Percentiles rank a stretch among this genome's conserved stretches.
Evolutionary conservation across 345 rosid species (phyloP).

Genomic region (Microcos paniculata): DNA sequence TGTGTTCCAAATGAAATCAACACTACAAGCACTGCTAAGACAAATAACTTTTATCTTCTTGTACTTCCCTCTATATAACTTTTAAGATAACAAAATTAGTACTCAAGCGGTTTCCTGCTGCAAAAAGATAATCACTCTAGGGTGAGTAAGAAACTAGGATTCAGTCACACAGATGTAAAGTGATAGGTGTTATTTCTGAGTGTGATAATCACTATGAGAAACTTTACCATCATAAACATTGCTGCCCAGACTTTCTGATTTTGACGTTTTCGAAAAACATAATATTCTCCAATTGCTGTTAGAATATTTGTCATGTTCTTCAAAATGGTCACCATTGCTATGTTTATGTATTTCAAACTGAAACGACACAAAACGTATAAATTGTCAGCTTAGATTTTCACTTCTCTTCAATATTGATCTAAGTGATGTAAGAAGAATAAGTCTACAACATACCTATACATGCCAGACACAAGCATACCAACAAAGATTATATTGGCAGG

Average conservation of each 20-base stretch:
- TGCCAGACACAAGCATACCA: conserved; percentile 92
- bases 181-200: not conserved
- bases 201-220: not conserved
- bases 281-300: conserved; percentile 84
- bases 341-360: conserved; percentile 88
- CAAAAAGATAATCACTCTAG: not conserved
- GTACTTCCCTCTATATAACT: not conserved
- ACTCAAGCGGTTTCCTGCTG: not conserved
- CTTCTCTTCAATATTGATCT: not conserved
- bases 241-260: conserved; percentile 92
- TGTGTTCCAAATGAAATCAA: not conserved
- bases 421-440: not conserved
- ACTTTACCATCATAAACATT: conserved; percentile 82
- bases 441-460: conserved; percentile 70
- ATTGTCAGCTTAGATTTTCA: not conserved
- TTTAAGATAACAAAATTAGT: not conserved
- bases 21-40: not conserved
- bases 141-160: not conserved
- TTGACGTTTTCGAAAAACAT: conserved; percentile 81
- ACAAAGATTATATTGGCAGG: conserved; percentile 92
- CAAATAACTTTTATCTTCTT: not conserved
- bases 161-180: not conserved
- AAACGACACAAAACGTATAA: conserved; percentile 18
- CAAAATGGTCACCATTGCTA: conserved; percentile 96
- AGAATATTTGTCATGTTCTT: conserved; percentile 92